Evolutionary conservation across 2,329 filamentous ascomycete genomes (phyloP).

Genomic region (Dothidotthia symphoricarpi): DNA sequence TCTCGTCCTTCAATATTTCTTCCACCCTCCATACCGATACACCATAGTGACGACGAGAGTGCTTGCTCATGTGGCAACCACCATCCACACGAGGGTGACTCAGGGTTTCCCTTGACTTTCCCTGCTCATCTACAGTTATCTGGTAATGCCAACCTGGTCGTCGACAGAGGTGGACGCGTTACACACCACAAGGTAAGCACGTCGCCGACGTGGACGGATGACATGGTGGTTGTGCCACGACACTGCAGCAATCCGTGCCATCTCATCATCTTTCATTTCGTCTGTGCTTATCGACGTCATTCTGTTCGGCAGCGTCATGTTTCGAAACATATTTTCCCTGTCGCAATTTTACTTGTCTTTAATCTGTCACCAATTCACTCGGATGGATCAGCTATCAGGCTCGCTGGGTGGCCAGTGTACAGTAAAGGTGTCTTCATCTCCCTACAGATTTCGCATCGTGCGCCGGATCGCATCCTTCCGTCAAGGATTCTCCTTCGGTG

Average conservation of each 20-base stretch:
- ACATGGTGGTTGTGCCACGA: conserved; percentile 13
- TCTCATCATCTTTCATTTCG: background rate
- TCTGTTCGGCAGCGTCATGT: conserved; percentile 5
- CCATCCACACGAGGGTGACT: too few species aligned
- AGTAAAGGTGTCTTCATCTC: conserved; percentile 7
- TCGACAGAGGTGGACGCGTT: too few species aligned
- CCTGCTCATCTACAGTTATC: too few species aligned
- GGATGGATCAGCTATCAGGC: conserved; percentile 24
- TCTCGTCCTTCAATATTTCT: background rate
- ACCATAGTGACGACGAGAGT: too few species aligned
- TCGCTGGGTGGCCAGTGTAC: conserved; percentile 23
- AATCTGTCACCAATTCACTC: conserved; percentile 10
- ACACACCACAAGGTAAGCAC: conserved; percentile 3
- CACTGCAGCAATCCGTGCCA: conserved; percentile 24
- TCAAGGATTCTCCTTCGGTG: background rate
- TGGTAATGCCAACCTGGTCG: too few species aligned
- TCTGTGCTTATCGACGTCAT: too few species aligned
- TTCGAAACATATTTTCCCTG: conserved; percentile 5
- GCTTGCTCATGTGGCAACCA: too few species aligned
- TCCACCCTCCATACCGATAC: too few species aligned
- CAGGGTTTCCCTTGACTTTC: too few species aligned
- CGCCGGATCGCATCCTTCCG: background rate
- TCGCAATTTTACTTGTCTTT: conserved; percentile 11
- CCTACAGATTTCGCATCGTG: conserved; percentile 1
- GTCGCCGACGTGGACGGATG: conserved; percentile 9